These are phyloP conservation scores for Wickerhamiella nectarea DNA, from an alignment of 805 yeast genomes.

Conservation along the genomic window DNA sequence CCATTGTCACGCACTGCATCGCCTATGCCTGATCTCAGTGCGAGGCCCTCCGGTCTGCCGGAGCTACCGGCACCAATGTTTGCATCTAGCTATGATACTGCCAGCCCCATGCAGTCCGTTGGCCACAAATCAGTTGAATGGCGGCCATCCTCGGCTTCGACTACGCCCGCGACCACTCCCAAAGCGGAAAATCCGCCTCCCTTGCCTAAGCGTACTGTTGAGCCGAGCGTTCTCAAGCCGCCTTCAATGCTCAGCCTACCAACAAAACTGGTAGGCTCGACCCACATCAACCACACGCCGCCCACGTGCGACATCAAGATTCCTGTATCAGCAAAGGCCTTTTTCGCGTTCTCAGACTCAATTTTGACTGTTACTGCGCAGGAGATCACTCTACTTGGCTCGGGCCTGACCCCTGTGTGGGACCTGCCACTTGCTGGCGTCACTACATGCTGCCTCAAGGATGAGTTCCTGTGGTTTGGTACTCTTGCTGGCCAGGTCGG, in stretches of 20 bases:
- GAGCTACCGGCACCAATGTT: neutral
- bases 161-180: no score
- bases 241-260: neutral
- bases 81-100: neutral
- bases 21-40: neutral
- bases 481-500: neutral
- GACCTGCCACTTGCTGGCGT: neutral
- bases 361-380: neutral
- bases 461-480: conserved; percentile 2
- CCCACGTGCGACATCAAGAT: neutral
- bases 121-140: neutral
- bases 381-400: neutral
- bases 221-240: neutral
- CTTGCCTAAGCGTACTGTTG: neutral
- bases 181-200: neutral
- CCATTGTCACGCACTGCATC: conserved; percentile 2
- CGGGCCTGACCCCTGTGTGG: neutral
- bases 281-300: neutral
- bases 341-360: neutral
- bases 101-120: neutral
- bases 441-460: neutral
- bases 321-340: neutral
- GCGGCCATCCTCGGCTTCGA: neutral
- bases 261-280: neutral
- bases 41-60: neutral